phyloP scores from a whole-genome alignment of 108 stramenopile genomes.

The Conticribra weissflogii region DNA sequence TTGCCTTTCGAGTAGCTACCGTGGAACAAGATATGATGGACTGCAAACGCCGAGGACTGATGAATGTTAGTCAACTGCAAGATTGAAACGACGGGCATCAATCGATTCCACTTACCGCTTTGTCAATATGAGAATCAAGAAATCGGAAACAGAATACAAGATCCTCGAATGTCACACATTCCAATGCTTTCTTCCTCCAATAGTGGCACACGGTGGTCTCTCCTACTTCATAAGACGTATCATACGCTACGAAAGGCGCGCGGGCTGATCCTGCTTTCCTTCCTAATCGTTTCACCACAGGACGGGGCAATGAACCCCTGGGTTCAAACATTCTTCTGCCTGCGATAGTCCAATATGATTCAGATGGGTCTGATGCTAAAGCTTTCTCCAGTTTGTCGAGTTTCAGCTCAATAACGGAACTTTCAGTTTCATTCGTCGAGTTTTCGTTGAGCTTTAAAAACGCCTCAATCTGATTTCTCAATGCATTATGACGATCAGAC shows the following conservation, averaged over 20 bases:
- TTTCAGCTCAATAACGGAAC: constrained; percentile 20
- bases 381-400: constrained; percentile 55
- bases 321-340: constrained; percentile 74
- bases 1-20: constrained; percentile 19
- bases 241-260: constrained; percentile 68
- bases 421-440: constrained; percentile 8
- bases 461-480: constrained; percentile 23
- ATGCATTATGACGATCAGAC: constrained; percentile 23
- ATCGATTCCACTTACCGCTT: constrained; percentile 44
- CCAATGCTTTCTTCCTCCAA: constrained; percentile 69
- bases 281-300: constrained; percentile 57
- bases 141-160: constrained; percentile 56
- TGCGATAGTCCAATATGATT: constrained; percentile 61
- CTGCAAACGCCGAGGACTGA: constrained; percentile 11
- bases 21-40: constrained; percentile 25
- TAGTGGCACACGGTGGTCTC: constrained; percentile 68
- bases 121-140: constrained; percentile 64
- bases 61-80: background rate
- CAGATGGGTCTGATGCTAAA: constrained; percentile 12
- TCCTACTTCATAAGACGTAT: constrained; percentile 78
- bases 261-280: constrained; percentile 62
- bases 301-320: constrained; percentile 46
- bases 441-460: constrained; percentile 18
- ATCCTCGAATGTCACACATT: constrained; percentile 61
- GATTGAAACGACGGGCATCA: constrained; percentile 1